Percentiles rank a stretch among this genome's conserved stretches.
Evolutionary conservation across 2,329 filamentous ascomycete species (phyloP).

Genomic region (Cladosporium austrohemisphaericum): DNA sequence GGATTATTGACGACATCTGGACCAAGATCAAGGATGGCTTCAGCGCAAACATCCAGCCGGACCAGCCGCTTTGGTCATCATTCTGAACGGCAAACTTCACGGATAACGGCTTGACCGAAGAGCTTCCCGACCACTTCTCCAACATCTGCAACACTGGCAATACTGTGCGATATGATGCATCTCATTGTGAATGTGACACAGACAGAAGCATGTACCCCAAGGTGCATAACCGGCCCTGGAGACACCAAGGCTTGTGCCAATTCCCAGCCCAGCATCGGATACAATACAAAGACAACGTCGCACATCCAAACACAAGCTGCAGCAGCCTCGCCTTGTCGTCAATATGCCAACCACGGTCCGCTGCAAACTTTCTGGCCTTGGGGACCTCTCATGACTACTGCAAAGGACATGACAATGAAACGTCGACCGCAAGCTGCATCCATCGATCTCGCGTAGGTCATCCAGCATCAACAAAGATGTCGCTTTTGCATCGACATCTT

Average conservation of each 20-base stretch:
- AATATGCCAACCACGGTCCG: background rate
- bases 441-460: background rate
- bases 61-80: conserved; percentile 8
- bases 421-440: background rate
- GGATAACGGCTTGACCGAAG: background rate
- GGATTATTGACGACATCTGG: too few relatives aligned
- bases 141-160: too few relatives aligned
- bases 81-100: background rate
- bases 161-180: too few relatives aligned
- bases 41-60: background rate
- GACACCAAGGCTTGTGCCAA: too few relatives aligned
- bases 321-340: background rate
- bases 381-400: background rate
- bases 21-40: background rate
- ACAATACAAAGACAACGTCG: background rate
- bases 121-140: too few relatives aligned
- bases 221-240: too few relatives aligned
- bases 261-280: background rate
- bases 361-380: background rate
- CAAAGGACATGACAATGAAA: background rate
- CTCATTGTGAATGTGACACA: too few relatives aligned
- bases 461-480: background rate
- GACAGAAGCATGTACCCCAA: too few relatives aligned
- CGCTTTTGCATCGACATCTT: background rate
- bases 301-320: background rate